Conservation (phyloP, 2,329 filamentous ascomycete species). For the Trichothecium roseum region DNA sequence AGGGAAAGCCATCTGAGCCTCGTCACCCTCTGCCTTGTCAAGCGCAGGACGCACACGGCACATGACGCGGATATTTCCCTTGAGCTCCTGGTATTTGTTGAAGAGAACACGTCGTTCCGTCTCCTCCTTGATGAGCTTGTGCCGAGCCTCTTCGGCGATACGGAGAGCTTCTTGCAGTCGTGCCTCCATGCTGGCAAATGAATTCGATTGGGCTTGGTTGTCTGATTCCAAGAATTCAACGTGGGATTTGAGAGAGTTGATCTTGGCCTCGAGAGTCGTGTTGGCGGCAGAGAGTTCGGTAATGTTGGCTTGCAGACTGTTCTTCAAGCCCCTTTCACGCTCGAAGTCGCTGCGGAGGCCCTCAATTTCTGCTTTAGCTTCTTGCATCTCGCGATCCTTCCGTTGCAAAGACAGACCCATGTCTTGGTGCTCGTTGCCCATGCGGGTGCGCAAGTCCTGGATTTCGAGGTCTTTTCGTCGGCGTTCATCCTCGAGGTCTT, state of each 20-base stretch:
- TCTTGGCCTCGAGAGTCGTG: constrained; percentile 61
- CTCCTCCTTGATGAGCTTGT: constrained; percentile 85
- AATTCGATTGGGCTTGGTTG: constrained; percentile 77
- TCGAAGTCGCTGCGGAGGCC: constrained; percentile 39
- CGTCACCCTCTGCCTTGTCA: constrained; percentile 45
- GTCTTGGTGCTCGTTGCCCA: constrained; percentile 41
- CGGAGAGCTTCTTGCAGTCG: constrained; percentile 69
- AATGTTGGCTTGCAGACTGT: constrained; percentile 38
- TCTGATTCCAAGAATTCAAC: constrained; percentile 86
- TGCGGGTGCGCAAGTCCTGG: constrained; percentile 47
- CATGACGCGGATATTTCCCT: constrained; percentile 97
- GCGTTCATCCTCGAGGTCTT: constrained; percentile 57
- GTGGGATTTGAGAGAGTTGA: constrained; percentile 67
- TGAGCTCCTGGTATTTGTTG: constrained; percentile 95
- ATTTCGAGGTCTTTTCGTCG: constrained; percentile 49
- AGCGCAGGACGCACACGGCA: constrained; percentile 80
- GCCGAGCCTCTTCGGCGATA: constrained; percentile 57
- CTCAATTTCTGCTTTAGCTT: constrained; percentile 32
- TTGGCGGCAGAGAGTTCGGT: constrained; percentile 50
- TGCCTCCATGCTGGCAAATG: constrained; percentile 72
- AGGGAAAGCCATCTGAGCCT: constrained; percentile 70
- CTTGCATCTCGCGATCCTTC: constrained; percentile 45
- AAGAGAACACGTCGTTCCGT: constrained; percentile 83
- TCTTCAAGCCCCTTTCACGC: constrained; percentile 54
- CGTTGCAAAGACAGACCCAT: constrained; percentile 34